Base-by-base conservation (phyloP, 768 basidiomycete species). In the Boletus huronensis region DNA sequence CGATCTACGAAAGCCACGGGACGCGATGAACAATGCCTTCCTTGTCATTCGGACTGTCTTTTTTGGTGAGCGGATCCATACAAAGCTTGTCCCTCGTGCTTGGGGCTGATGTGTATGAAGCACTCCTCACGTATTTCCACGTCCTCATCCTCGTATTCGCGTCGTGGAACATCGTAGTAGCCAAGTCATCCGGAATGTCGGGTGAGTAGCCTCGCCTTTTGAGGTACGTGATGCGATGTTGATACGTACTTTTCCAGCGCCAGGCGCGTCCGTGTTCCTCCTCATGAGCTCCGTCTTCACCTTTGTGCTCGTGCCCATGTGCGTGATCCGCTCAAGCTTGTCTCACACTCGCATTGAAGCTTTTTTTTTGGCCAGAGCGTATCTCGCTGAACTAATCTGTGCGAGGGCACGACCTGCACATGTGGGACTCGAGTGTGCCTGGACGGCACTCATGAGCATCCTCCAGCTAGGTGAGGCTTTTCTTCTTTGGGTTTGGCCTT, bases 41-140 rank as follows among this genome's bases (percentile, higher is more conserved):
- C 68, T 87, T 48, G 67, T 83, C 50, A 64, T 79, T 53, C 82
- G 87, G 50, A 76, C 80, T 26, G 76, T 84, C 38, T 67, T 81
- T 52, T 80, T 87, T 58, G 77, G 87, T 85, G 55, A 65, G 82
- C 64, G 0, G 16, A 44, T 5, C 6, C 26, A 7, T 25, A 23
- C 25, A n/a, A 42, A 43, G 6, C 14, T 5, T 36, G 6, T 17
- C 29, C 14, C 0, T 40, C 14, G 32, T 6, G 17, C 29, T 28
- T 10, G 13, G 8, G 21, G 16, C 34, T 64, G 23, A 71, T 25
- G 35, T 17, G 0, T 36, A 29, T 40, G 3, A 53, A 70, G 69
- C 63, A 54, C 73, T 84, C 41, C 71, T 84, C 36, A 59, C 72
- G 10, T 81, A 78, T 59, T 68, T 84, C 40, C 82, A 77, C 59